Evolutionary conservation across 176 grass and related monocot species (phyloP).

Genomic region (Ensete glaucum): DNA sequence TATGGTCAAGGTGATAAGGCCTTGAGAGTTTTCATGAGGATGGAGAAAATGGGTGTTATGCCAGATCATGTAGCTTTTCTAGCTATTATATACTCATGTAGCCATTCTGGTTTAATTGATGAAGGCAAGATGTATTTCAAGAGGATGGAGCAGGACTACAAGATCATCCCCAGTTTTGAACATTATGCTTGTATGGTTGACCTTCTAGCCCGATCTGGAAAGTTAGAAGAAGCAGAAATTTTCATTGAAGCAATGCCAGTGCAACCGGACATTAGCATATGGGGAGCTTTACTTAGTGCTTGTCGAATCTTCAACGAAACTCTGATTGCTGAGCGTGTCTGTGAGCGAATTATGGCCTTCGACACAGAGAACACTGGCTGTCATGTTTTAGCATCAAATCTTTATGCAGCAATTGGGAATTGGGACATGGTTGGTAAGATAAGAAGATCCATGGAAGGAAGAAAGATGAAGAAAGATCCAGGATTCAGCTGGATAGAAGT

Average conservation of each 20-base stretch:
- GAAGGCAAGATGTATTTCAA: slow-evolving; percentile 4
- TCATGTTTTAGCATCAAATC: neutral
- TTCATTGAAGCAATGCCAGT: slow-evolving; percentile 8
- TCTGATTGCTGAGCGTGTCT: neutral
- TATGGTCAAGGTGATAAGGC: slow-evolving; percentile 3
- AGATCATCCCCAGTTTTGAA: neutral
- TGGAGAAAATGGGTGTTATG: neutral
- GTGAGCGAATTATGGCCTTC: neutral
- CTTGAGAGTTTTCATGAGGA: neutral
- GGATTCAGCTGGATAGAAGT: slow-evolving; percentile 22
- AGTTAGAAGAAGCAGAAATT: neutral
- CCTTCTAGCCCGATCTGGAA: slow-evolving; percentile 1
- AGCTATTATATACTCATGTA: slow-evolving; percentile 3
- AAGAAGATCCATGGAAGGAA: neutral
- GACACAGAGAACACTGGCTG: neutral
- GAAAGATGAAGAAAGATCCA: slow-evolving; percentile 12
- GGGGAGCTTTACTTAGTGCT: slow-evolving; percentile 6
- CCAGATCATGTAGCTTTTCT: slow-evolving; percentile 4
- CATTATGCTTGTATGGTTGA: slow-evolving; percentile 6
- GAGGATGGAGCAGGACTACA: slow-evolving; percentile 4
- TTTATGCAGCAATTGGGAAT: slow-evolving; percentile 2
- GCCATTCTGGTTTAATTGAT: slow-evolving; percentile 6
- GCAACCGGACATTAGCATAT: slow-evolving; percentile 3
- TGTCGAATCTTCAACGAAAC: slow-evolving; percentile 1
- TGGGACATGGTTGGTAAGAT: slow-evolving; percentile 9